Percentiles rank a stretch among this genome's conserved stretches.
Conservation (phyloP, 1,284 basidiomycete genomes). For the Xerocomus nothofagi region DNA sequence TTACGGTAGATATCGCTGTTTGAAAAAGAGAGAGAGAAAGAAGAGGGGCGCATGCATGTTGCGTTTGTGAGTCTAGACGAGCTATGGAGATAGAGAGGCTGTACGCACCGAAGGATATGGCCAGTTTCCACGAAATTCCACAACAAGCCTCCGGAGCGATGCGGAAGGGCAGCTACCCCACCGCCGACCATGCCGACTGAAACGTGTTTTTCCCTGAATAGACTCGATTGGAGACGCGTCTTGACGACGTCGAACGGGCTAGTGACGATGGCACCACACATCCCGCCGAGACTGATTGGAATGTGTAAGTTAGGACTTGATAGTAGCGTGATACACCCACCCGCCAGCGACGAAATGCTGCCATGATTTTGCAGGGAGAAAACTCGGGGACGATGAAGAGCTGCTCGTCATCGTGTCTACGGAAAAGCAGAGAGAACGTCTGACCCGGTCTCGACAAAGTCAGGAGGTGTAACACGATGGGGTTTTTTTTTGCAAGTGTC, state of each 20-base stretch:
- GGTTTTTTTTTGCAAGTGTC: not conserved
- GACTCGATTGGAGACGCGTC: slow-evolving; percentile 91
- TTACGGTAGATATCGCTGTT: slow-evolving; percentile 84
- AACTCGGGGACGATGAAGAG: slow-evolving; percentile 29
- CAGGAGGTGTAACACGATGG: not conserved
- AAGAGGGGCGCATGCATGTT: not conserved
- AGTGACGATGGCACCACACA: slow-evolving; percentile 97
- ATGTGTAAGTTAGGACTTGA: slow-evolving; percentile 2
- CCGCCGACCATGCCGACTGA: slow-evolving; percentile 45
- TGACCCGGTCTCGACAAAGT: too few relatives aligned
- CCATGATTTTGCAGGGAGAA: slow-evolving; percentile 78
- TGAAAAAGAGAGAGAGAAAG: too few relatives aligned
- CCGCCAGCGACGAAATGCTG: slow-evolving; percentile 85
- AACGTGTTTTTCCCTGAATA: slow-evolving; percentile 69
- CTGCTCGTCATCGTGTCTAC: slow-evolving; percentile 20
- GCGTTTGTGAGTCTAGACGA: not conserved
- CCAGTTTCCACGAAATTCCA: slow-evolving; percentile 97
- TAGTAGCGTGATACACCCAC: slow-evolving; percentile 47
- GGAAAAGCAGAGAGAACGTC: not conserved
- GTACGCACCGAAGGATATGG: slow-evolving; percentile 77
- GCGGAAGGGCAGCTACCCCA: slow-evolving; percentile 44
- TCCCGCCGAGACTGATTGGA: slow-evolving; percentile 79
- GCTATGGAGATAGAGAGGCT: not conserved
- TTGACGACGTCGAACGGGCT: slow-evolving; percentile 99
- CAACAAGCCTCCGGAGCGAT: slow-evolving; percentile 56